Conservation (phyloP, 176 grass and related monocot species). For the Themeda triandra region DNA sequence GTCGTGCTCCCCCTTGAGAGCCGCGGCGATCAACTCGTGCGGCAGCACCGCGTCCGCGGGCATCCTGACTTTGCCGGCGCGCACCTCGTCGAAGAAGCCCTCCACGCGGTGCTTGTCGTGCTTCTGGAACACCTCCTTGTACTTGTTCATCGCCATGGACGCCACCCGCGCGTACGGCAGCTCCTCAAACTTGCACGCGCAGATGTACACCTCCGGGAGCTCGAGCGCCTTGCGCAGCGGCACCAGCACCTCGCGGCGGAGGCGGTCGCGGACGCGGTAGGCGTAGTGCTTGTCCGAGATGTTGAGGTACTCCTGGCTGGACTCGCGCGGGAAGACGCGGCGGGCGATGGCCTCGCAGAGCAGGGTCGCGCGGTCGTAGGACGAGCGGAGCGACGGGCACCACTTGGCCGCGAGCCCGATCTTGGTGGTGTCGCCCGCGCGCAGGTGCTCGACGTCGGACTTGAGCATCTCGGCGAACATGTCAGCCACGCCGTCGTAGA, state of each 20-base stretch:
- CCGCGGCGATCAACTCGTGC: background rate
- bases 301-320: conserved; percentile 27
- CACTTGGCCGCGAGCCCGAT: conserved; percentile 67
- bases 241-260: conserved; percentile 27
- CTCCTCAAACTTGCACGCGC: background rate
- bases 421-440: background rate
- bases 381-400: conserved; percentile 55
- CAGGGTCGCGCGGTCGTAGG: conserved; percentile 47
- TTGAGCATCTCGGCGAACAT: background rate
- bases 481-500: background rate
- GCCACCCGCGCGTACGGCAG: background rate
- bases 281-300: conserved; percentile 46
- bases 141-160: background rate
- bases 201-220: conserved; percentile 68
- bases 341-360: conserved; percentile 58
- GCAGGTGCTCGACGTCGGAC: background rate
- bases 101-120: background rate
- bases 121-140: conserved; percentile 12
- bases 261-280: conserved; percentile 43
- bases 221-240: conserved; percentile 50
- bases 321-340: conserved; percentile 45
- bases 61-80: background rate
- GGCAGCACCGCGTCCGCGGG: background rate
- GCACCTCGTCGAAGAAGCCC: background rate
- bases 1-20: conserved; percentile 6